Base-by-base conservation (phyloP, 116 monocot genomes). In the Phalaenopsis hybrid region DNA sequence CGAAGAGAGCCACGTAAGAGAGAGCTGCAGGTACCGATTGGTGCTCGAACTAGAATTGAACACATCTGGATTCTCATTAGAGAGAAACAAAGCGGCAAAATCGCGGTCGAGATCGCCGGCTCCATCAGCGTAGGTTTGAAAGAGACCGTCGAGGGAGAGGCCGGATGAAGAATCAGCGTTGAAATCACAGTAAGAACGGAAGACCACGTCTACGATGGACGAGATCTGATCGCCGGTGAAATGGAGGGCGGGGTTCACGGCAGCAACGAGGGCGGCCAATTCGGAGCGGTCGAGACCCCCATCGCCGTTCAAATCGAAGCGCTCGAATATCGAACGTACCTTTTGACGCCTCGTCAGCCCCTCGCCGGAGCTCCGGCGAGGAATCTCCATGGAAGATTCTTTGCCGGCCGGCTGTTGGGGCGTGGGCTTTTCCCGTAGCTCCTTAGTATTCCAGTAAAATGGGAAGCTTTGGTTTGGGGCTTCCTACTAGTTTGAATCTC, bases 241-340 rank as follows among this genome's bases (percentile, higher is more conserved):
- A 45, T 31, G 44, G 77, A 78, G 72, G 15, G 68, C 21, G 28
- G 86, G 83, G 34, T 86, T 86, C 31, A 86, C 86, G 18, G 86
- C 83, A 15, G 33, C 51, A 33, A 86, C 76, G 31, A 86, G 81
- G 28, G 41, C 75, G 41, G 86, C 50, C 80, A 86, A 15, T 57
- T 86, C 86, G 58, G 80, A 80, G 51, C 83, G 80, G 80, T 80
- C 78, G 77, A 86, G 86, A 46, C 43, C 86, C 21, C 86, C 86
- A 67, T 86, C 86, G 57, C 77, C 80, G 77, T 86, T 73, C n/a
- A 44, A 37, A 37, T 86, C 86, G 86, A 86, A 83, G 46, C 67
- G 86, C 10, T 86, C 83, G 80, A 86, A 86, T 67, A 86, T 86
- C 31, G 8, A 78, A 17, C 81, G 69, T 25, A 77, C 75, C 68